Evolutionary conservation across 257 asterid species (phyloP).

Genomic region (Craterostigma plantagineum): DNA sequence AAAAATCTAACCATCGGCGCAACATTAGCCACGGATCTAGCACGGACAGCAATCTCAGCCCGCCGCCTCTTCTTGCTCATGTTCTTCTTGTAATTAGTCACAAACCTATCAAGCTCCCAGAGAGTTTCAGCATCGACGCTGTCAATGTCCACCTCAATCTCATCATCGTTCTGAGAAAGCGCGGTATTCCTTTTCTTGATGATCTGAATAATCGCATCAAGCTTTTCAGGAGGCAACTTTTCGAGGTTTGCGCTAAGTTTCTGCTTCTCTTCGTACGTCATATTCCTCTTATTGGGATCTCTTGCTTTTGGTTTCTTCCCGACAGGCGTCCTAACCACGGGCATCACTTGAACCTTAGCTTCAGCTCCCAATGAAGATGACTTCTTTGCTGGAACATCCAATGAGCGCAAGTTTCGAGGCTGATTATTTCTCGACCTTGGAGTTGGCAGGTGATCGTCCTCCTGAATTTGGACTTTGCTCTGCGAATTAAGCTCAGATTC

Average conservation of each 20-base stretch:
- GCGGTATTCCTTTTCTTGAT: slow-evolving; percentile 70
- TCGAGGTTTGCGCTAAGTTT: slow-evolving; percentile 80
- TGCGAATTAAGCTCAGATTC: slow-evolving; percentile 44
- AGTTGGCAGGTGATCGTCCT: slow-evolving; percentile 38
- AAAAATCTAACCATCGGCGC: slow-evolving; percentile 22
- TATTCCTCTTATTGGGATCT: slow-evolving; percentile 78
- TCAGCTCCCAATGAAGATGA: slow-evolving; percentile 18
- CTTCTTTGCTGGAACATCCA: not conserved
- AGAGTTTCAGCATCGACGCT: slow-evolving; percentile 31
- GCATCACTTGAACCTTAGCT: slow-evolving; percentile 23
- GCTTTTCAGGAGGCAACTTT: slow-evolving; percentile 73
- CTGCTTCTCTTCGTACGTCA: slow-evolving; percentile 93
- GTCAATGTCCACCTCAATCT: slow-evolving; percentile 59
- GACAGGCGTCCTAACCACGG: slow-evolving; percentile 50
- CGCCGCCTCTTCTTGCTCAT: slow-evolving; percentile 80
- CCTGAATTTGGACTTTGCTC: slow-evolving; percentile 41
- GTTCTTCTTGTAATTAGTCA: slow-evolving; percentile 78
- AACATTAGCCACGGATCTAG: slow-evolving; percentile 24
- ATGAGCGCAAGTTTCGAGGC: slow-evolving; percentile 2
- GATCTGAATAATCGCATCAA: slow-evolving; percentile 82
- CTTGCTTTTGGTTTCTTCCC: slow-evolving; percentile 90
- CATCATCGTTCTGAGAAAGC: slow-evolving; percentile 58
- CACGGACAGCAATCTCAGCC: slow-evolving; percentile 72
- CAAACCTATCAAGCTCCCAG: slow-evolving; percentile 98
- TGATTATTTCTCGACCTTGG: slow-evolving; percentile 38